Evolutionary conservation across 2,329 filamentous ascomycete genomes (phyloP).

Genomic region (Ceratocystis papillata): DNA sequence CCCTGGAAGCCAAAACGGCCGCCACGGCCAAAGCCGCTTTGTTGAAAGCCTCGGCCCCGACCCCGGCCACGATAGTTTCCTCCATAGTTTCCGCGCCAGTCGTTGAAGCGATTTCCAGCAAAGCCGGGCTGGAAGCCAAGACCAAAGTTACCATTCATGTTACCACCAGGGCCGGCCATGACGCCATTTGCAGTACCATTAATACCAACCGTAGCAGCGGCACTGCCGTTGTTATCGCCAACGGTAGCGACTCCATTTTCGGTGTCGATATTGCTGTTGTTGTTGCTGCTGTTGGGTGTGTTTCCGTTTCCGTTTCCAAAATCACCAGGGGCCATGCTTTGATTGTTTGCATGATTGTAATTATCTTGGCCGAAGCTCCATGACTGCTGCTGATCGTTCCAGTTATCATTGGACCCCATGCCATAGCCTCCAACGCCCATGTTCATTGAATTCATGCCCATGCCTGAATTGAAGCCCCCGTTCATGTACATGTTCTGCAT

Average conservation of each 20-base stretch:
- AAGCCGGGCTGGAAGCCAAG: constrained; percentile 16
- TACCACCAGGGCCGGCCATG: not conserved
- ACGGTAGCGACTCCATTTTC: constrained; percentile 23
- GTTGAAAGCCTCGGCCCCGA: constrained; percentile 23
- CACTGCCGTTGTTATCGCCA: constrained; percentile 28
- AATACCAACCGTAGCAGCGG: constrained; percentile 26
- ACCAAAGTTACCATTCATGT: constrained; percentile 16
- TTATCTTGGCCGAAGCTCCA: constrained; percentile 82
- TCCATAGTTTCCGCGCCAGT: constrained; percentile 21
- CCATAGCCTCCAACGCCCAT: constrained; percentile 59
- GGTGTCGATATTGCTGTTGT: constrained; percentile 33
- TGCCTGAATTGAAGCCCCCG: constrained; percentile 55
- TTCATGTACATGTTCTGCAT: constrained; percentile 73
- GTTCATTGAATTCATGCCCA: constrained; percentile 50
- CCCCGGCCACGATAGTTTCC: constrained; percentile 21
- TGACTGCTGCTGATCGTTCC: constrained; percentile 63
- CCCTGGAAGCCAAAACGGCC: constrained; percentile 28
- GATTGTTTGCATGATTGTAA: constrained; percentile 76
- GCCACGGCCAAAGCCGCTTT: constrained; percentile 24
- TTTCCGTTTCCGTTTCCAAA: constrained; percentile 52
- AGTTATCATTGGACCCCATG: constrained; percentile 65
- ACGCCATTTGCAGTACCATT: constrained; percentile 3
- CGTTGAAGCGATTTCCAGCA: constrained; percentile 23
- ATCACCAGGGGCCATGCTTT: constrained; percentile 69
- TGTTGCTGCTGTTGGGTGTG: constrained; percentile 42